phyloP scores from a whole-genome alignment of 805 yeast genomes.

The Yarrowia sp. region DNA sequence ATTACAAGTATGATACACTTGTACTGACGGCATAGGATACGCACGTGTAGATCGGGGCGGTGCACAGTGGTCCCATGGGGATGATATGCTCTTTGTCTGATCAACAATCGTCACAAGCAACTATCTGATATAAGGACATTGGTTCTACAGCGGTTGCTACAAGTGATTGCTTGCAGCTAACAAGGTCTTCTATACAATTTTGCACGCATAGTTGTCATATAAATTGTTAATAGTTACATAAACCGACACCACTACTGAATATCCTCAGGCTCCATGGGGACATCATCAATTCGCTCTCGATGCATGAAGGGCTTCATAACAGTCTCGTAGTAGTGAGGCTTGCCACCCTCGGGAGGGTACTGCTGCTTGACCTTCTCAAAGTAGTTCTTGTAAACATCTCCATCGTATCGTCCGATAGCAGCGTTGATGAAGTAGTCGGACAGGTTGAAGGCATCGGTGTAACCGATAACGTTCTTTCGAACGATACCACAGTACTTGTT shows the following conservation, averaged over 20 bases:
- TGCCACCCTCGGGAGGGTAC: constrained; percentile 41
- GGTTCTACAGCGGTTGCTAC: no score
- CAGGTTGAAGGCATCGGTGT: constrained; percentile 80
- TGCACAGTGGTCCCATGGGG: background rate
- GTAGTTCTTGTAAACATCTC: constrained; percentile 79
- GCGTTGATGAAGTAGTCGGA: constrained; percentile 80
- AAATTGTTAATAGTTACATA: background rate
- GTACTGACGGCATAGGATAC: background rate
- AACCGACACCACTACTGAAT: background rate
- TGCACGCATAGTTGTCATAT: no score
- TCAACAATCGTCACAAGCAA: no score
- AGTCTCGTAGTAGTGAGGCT: constrained; percentile 56
- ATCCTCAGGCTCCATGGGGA: constrained; percentile 3
- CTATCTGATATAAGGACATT: background rate
- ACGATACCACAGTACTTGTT: constrained; percentile 48
- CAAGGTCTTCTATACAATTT: no score
- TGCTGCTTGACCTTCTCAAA: constrained; percentile 58
- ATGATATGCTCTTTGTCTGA: background rate
- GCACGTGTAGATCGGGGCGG: background rate
- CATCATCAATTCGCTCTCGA: constrained; percentile 29
- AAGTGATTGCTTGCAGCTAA: no score
- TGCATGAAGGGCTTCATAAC: constrained; percentile 39
- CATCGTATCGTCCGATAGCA: constrained; percentile 75
- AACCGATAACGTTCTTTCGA: constrained; percentile 67
- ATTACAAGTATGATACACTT: background rate